Evolutionary conservation across 371 early-diverging fungal species (phyloP).

Genomic region (Syncephalastrum contaminatum): DNA sequence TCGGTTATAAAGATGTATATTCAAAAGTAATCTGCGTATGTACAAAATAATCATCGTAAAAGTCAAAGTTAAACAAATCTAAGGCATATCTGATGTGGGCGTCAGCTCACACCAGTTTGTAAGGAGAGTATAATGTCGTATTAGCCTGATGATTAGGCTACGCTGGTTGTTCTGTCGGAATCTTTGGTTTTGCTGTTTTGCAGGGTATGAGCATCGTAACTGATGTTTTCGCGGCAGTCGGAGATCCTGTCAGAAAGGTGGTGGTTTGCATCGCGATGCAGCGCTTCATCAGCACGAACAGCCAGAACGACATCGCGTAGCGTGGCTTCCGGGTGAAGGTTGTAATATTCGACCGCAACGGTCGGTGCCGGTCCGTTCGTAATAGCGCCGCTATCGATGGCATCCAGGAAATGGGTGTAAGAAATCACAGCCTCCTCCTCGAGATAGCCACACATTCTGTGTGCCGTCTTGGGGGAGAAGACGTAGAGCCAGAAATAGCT

Average conservation of each 20-base stretch:
- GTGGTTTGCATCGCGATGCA: slow-evolving; percentile 94
- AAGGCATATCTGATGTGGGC: too few relatives aligned
- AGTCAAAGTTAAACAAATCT: too few relatives aligned
- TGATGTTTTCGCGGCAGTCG: neutral
- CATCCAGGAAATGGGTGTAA: slow-evolving; percentile 84
- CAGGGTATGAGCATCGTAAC: neutral
- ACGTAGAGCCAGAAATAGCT: slow-evolving; percentile 84
- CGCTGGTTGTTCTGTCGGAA: neutral
- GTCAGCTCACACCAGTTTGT: too few relatives aligned
- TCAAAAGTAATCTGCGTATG: too few relatives aligned
- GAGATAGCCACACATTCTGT: slow-evolving; percentile 77
- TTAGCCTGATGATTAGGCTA: too few relatives aligned
- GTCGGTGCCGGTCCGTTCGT: slow-evolving; percentile 63
- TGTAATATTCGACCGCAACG: slow-evolving; percentile 73
- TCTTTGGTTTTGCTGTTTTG: neutral
- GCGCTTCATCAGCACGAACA: slow-evolving; percentile 91
- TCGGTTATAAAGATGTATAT: too few relatives aligned
- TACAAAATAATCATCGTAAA: too few relatives aligned
- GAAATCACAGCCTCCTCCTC: slow-evolving; percentile 93
- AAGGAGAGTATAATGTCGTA: too few relatives aligned
- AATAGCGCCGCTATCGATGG: slow-evolving; percentile 78
- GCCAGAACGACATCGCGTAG: slow-evolving; percentile 89
- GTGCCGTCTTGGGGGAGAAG: slow-evolving; percentile 78
- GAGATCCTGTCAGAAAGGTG: slow-evolving; percentile 63
- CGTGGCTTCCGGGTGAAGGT: slow-evolving; percentile 75